These are phyloP conservation scores for Saccharum hybrid DNA, from an alignment of 202 grass and related monocot genomes.

Conservation along the genomic window DNA sequence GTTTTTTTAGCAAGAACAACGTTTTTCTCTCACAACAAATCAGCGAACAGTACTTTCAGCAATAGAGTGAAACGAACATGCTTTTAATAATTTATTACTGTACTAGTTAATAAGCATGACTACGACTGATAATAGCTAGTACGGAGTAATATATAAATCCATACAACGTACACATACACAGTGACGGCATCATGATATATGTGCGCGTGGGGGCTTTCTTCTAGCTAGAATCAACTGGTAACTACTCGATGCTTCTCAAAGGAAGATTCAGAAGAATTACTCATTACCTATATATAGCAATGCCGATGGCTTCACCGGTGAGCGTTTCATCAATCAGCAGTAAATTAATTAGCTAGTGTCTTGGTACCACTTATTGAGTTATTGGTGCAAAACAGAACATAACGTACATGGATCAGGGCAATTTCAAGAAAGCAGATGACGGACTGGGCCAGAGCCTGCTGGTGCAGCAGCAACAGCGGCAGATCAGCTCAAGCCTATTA, in stretches of 20 bases:
- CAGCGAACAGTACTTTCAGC: no score
- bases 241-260: slow-evolving; percentile 4
- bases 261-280: not conserved
- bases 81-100: not conserved
- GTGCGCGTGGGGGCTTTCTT: not conserved
- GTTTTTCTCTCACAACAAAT: no score
- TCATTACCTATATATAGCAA: not conserved
- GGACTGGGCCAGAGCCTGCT: not conserved
- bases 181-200: not conserved
- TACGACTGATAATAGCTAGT: not conserved
- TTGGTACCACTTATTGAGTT: no score
- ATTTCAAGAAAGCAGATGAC: not conserved
- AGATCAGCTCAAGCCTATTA: not conserved
- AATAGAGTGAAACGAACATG: no score
- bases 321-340: not conserved
- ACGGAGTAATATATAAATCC: not conserved
- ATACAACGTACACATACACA: not conserved
- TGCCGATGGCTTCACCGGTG: not conserved
- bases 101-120: not conserved
- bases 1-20: no score
- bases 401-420: not conserved
- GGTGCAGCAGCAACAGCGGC: not conserved
- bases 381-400: not conserved
- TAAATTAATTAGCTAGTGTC: not conserved
- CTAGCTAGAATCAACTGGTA: not conserved